Percentiles rank a stretch among this genome's conserved stretches.
These are phyloP conservation scores for Pythium angustatum DNA, from an alignment of 352 stramenopile genomes.

Conservation along the genomic window DNA sequence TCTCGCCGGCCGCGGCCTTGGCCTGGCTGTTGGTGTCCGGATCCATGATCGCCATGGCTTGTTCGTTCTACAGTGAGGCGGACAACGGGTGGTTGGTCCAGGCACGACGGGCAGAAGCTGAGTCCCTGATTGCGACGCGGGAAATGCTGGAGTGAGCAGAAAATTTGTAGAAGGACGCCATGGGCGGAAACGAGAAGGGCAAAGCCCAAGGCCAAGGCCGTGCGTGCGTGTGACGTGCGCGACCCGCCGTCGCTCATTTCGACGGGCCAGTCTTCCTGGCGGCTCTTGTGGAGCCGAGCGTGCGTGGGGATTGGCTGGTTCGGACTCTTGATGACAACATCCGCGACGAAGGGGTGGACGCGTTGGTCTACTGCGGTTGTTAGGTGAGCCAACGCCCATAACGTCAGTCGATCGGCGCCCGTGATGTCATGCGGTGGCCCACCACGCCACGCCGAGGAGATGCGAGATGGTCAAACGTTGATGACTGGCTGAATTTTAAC, in stretches of 20 bases:
- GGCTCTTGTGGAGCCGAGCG: neutral
- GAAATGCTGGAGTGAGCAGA: conserved; percentile 13
- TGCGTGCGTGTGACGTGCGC: conserved; percentile 17
- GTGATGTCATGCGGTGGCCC: conserved; percentile 55
- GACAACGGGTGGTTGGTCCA: too few relatives aligned
- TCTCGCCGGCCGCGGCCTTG: conserved; percentile 33
- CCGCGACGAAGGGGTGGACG: neutral
- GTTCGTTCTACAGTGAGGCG: neutral
- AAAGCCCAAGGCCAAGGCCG: neutral
- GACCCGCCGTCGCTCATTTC: neutral
- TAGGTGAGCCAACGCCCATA: neutral
- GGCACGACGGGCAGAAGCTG: too few relatives aligned
- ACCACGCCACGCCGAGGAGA: too few relatives aligned
- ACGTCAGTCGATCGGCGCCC: conserved; percentile 37
- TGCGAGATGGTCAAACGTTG: conserved; percentile 2
- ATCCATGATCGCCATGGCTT: conserved; percentile 68
- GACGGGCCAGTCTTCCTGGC: neutral
- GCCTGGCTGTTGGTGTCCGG: conserved; percentile 46
- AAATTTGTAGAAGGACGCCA: neutral
- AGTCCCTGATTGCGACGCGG: conserved; percentile 8
- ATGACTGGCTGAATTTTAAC: conserved; percentile 17
- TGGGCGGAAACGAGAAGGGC: neutral
- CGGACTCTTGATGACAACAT: conserved; percentile 13
- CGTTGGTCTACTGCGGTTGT: neutral
- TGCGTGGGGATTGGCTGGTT: conserved; percentile 16